Evolutionary conservation across 176 grass and related monocot genomes (phyloP), one percentile per base, ranked within the genome.

Genomic region (Areca catechu): DNA sequence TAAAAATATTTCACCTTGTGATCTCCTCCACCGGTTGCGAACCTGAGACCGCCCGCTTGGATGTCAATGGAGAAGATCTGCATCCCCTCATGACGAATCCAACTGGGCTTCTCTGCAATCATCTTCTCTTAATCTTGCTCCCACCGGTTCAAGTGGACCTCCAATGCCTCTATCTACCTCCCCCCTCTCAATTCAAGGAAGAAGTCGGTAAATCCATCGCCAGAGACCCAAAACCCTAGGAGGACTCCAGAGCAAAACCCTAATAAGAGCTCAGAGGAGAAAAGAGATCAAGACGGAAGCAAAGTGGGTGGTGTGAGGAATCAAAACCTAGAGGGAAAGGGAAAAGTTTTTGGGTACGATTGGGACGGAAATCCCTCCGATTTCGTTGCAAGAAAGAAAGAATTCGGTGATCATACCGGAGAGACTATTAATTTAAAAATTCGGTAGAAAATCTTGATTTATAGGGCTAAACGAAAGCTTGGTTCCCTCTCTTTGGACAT

Each of bases 11-110:
- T 75, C 7, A 76, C 91, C 86, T 96, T 96, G 63, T 98, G 93
- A 79, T 98, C 93, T 56, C 93, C 87, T 23, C 93, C 93, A 37
- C 93, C 93, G 57, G 93, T 98, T 43, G 87, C 87, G 49, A 92
- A 98, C 59, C 87, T 73, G 58, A 80, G 66, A 51, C 80, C 87
- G 14, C 81, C 81, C 5, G 87, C 83, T 69, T 98, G 93, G 76
- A 98, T 85, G 48, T 98, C 93, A 80, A 98, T 88, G 51, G 87
- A 98, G 93, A 98, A 98, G 78, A 98, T 98, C 79, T 98, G 93
- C 57, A 98, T 69, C 17, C 87, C 84, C 24, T 98, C 93, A 57
- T 98, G 93, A 28, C 81, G 77, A 82, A 98, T 76, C 87, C 87
- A 92, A 73, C 28, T 77, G 22, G 87, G 93, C 29, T 98, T 98